These are phyloP conservation scores for Clavulina sp. DNA, from an alignment of 768 basidiomycete species.

Conservation along the genomic window DNA sequence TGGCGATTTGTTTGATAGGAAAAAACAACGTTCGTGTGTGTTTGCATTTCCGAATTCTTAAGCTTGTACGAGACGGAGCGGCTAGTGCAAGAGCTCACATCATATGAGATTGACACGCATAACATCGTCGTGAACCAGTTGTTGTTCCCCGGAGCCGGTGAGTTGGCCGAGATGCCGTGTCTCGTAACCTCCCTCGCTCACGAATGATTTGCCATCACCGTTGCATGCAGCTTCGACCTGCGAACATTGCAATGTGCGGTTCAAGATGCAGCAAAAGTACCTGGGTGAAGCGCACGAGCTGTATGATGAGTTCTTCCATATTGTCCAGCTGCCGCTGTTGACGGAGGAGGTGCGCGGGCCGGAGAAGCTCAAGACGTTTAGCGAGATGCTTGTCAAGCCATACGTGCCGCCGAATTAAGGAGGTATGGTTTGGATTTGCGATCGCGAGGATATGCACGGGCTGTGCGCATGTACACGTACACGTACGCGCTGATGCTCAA, in stretches of 20 bases:
- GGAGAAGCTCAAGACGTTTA: constrained; percentile 83
- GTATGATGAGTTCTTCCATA: constrained; percentile 97
- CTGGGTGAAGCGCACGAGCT: constrained; percentile 90
- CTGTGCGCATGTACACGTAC: too few relatives aligned
- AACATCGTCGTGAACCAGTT: constrained; percentile 98
- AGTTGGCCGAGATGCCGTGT: constrained; percentile 13
- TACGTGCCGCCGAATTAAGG: constrained; percentile 34
- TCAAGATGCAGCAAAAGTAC: constrained; percentile 98
- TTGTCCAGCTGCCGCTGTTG: constrained; percentile 77
- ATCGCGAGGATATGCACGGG: too few relatives aligned
- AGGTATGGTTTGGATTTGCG: too few relatives aligned
- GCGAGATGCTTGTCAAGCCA: constrained; percentile 75
- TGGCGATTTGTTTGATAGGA: constrained; percentile 42
- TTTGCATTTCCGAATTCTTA: constrained; percentile 96
- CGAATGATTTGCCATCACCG: neutral
- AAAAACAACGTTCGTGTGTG: constrained; percentile 97
- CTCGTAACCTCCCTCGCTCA: constrained; percentile 10
- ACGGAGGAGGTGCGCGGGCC: constrained; percentile 96
- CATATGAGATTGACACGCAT: constrained; percentile 93
- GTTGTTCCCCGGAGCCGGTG: constrained; percentile 80
- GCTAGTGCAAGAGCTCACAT: constrained; percentile 86
- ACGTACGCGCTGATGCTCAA: too few relatives aligned
- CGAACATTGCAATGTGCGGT: constrained; percentile 85
- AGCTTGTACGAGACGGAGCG: constrained; percentile 98
- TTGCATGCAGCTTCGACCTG: constrained; percentile 62